Percentiles rank a stretch among this genome's conserved stretches.
phyloP scores from a whole-genome alignment of 1,139 yeast species.

The Wickerhamomyces sp. region DNA sequence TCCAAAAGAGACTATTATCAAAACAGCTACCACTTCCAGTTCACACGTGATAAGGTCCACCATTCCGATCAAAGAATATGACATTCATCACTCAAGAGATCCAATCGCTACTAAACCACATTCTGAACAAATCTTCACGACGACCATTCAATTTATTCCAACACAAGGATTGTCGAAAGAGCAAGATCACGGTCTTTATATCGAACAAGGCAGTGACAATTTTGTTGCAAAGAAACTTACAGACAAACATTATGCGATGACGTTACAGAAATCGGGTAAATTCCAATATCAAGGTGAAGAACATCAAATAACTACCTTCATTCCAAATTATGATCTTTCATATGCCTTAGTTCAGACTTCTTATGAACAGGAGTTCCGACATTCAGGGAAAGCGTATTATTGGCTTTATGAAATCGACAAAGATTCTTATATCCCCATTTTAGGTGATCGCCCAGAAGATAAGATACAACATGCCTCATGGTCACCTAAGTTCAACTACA shows the following conservation, averaged over 20 bases:
- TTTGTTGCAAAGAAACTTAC: constrained; percentile 20
- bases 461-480: constrained; percentile 54
- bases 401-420: constrained; percentile 53
- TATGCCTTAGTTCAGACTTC: constrained; percentile 28
- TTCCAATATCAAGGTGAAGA: constrained; percentile 24
- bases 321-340: constrained; percentile 26
- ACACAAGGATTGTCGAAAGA: constrained; percentile 23
- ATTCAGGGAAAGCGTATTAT: constrained; percentile 62
- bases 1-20: too few relatives aligned
- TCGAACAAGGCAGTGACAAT: constrained; percentile 11
- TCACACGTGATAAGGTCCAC: neutral
- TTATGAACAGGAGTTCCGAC: constrained; percentile 59
- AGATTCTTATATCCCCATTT: constrained; percentile 39
- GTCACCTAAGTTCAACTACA: constrained; percentile 65
- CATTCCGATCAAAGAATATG: constrained; percentile 6
- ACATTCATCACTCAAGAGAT: constrained; percentile 12
- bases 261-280: constrained; percentile 13
- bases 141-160: constrained; percentile 25
- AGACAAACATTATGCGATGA: constrained; percentile 23
- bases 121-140: constrained; percentile 2
- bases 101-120: constrained; percentile 8
- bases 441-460: constrained; percentile 24
- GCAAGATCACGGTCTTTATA: constrained; percentile 33
- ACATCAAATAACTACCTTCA: constrained; percentile 20
- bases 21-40: neutral